Conservation (phyloP, 257 asterid species). For the Leonotis leonurus region DNA sequence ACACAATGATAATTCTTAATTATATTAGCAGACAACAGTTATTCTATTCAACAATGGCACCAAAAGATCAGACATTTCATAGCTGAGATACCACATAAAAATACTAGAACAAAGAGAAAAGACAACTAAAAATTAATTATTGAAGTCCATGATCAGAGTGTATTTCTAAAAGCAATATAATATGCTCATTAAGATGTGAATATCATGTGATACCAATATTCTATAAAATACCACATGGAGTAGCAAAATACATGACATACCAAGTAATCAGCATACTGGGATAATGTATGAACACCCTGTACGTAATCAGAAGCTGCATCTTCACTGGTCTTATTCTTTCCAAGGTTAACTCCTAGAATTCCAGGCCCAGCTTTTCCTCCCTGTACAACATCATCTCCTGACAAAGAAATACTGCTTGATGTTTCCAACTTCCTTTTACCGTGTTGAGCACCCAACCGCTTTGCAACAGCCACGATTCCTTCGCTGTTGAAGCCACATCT, state of each 20-base stretch:
- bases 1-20: background rate
- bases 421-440: conserved; percentile 95
- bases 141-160: too few species aligned
- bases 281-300: conserved; percentile 97
- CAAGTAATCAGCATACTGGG: conserved; percentile 98
- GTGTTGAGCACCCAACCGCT: conserved; percentile 90
- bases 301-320: conserved; percentile 97
- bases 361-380: conserved; percentile 99
- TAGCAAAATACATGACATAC: conserved; percentile 30
- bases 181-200: background rate
- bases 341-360: conserved; percentile 94
- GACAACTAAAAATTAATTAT: background rate
- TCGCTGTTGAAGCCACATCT: conserved; percentile 98
- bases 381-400: conserved; percentile 65
- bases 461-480: conserved; percentile 96
- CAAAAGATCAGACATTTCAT: background rate
- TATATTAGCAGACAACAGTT: conserved; percentile 2
- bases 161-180: background rate
- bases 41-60: background rate
- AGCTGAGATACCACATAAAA: background rate
- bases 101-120: background rate
- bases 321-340: conserved; percentile 94
- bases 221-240: background rate
- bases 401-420: conserved; percentile 55
- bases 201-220: too few species aligned